phyloP scores from a whole-genome alignment of 169 alveolate genomes.

The Eimeria necatrix region DNA sequence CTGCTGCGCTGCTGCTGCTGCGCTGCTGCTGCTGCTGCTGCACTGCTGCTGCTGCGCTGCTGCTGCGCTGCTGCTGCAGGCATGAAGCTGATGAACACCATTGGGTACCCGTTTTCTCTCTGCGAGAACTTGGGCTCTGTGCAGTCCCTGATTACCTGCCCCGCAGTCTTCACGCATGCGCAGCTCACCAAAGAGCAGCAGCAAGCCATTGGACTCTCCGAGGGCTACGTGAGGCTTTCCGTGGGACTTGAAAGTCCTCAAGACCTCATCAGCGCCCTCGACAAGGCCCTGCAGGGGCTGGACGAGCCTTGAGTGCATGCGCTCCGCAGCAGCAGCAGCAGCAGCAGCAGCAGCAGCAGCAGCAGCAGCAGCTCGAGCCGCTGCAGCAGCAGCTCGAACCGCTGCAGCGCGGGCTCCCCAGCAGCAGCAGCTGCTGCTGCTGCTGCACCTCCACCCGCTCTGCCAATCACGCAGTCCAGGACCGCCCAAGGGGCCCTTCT shows the following conservation, averaged over 20 bases:
- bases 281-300: conserved; percentile 77
- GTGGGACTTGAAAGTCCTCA: conserved; percentile 86
- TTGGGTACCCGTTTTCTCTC: conserved; percentile 86
- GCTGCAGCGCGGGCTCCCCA: too few relatives aligned
- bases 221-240: conserved; percentile 84
- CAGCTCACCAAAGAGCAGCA: conserved; percentile 85
- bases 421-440: too few relatives aligned
- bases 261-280: conserved; percentile 81
- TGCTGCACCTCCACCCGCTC: too few relatives aligned
- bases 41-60: not conserved
- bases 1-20: too few relatives aligned
- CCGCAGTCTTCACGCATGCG: conserved; percentile 89
- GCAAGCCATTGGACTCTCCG: conserved; percentile 85
- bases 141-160: conserved; percentile 86
- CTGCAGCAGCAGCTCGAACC: too few relatives aligned
- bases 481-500: too few relatives aligned
- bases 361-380: too few relatives aligned
- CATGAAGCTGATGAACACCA: conserved; percentile 60
- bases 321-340: too few relatives aligned
- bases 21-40: not conserved
- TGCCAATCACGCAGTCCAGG: too few relatives aligned
- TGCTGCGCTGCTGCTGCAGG: conserved; percentile 3
- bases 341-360: too few relatives aligned
- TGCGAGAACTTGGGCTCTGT: conserved; percentile 86
- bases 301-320: not conserved